Conservation (phyloP, 2,329 filamentous ascomycete genomes). For the Ceratocystis alfenasii region DNA sequence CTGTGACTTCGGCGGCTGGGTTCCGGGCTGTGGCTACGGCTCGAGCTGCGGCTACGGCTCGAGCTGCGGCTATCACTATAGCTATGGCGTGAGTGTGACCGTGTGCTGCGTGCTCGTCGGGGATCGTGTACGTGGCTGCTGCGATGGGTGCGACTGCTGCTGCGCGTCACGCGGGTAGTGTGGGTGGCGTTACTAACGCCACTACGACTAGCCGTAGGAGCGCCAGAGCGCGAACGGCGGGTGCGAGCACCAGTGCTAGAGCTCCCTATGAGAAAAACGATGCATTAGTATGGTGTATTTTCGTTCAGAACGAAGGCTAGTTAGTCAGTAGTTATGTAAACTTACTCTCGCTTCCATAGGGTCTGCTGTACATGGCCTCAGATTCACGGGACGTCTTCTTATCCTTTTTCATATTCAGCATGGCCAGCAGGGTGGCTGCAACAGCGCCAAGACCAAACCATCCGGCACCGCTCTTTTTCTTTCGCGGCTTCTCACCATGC, state of each 20-base stretch:
- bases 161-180: conserved; percentile 16
- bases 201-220: conserved; percentile 5
- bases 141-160: conserved; percentile 19
- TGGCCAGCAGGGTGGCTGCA: conserved; percentile 39
- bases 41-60: background rate
- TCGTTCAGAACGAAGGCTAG: background rate
- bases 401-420: conserved; percentile 44
- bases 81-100: conserved; percentile 15
- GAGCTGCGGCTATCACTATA: conserved; percentile 2
- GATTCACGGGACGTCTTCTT: conserved; percentile 30
- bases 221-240: conserved; percentile 23
- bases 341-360: conserved; percentile 20
- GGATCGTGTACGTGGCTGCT: conserved; percentile 29
- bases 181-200: conserved; percentile 14
- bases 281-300: background rate
- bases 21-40: background rate
- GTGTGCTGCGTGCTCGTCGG: conserved; percentile 24
- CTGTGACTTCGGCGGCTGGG: background rate
- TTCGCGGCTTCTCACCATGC: conserved; percentile 36
- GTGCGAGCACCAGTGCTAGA: conserved; percentile 37
- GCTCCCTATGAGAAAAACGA: conserved; percentile 31
- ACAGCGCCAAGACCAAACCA: conserved; percentile 44
- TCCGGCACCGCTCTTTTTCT: conserved; percentile 38
- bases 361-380: conserved; percentile 8
- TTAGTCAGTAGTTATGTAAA: conserved; percentile 2